These are phyloP conservation scores for Hanseniaspora hatyaiensis DNA, from an alignment of 805 yeast species.

Conservation along the genomic window DNA sequence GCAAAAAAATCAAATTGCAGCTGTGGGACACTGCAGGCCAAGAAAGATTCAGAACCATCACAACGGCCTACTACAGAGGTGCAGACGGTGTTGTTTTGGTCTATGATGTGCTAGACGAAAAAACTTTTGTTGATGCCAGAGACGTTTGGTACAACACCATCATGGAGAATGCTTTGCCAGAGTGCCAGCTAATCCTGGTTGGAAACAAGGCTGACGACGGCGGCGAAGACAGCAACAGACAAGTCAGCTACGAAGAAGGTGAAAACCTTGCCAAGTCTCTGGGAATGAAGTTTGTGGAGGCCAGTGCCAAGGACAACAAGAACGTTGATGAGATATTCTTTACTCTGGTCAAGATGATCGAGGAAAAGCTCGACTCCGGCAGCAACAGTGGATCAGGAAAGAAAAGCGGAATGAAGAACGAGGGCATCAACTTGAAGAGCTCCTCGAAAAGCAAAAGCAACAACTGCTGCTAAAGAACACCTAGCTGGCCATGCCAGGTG, in stretches of 20 bases:
- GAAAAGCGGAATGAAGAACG: slow-evolving; percentile 5
- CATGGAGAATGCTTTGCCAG: slow-evolving; percentile 91
- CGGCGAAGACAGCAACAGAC: slow-evolving; percentile 55
- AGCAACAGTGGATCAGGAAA: not conserved
- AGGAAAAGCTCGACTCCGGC: slow-evolving; percentile 46
- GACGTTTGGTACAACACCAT: slow-evolving; percentile 87
- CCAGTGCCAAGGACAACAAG: slow-evolving; percentile 86
- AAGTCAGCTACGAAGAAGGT: slow-evolving; percentile 82
- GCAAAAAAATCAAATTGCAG: slow-evolving; percentile 85
- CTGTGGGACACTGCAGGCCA: slow-evolving; percentile 99
- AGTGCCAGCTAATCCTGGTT: slow-evolving; percentile 84
- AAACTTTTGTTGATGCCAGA: slow-evolving; percentile 83
- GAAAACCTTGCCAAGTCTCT: slow-evolving; percentile 75
- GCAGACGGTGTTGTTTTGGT: slow-evolving; percentile 80
- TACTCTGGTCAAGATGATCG: slow-evolving; percentile 74
- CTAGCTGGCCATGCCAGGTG: too few species aligned
- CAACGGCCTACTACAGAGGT: slow-evolving; percentile 84
- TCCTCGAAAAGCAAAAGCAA: slow-evolving; percentile 7
- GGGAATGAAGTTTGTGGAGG: slow-evolving; percentile 85
- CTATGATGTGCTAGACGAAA: slow-evolving; percentile 76
- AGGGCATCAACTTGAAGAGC: slow-evolving; percentile 7
- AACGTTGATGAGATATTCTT: slow-evolving; percentile 88
- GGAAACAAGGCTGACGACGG: slow-evolving; percentile 79
- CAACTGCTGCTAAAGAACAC: not conserved
- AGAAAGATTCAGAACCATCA: slow-evolving; percentile 87